A percentile compares a stretch with the other conserved stretches of the same genome.
Evolutionary conservation across 495 filamentous ascomycete species (phyloP).

Genomic region (Peziza echinospora): DNA sequence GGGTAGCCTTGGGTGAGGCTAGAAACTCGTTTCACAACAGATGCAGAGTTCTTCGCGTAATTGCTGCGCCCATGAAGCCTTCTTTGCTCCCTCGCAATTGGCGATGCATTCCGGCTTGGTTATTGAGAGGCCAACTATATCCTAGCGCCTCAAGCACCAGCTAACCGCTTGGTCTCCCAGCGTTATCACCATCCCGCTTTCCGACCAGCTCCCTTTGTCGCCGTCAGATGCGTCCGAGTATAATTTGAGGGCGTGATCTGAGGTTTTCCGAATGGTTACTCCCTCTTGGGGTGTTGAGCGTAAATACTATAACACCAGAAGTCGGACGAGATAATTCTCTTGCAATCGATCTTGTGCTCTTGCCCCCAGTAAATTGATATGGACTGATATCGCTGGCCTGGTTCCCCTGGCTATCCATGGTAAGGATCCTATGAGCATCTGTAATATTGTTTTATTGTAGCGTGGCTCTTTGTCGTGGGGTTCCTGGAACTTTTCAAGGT

Average conservation of each 20-base stretch:
- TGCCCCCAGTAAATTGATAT: neutral
- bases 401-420: neutral
- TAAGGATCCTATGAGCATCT: too few relatives aligned
- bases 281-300: neutral
- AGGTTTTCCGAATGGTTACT: neutral
- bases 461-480: too few relatives aligned
- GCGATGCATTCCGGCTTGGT: neutral
- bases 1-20: too few relatives aligned
- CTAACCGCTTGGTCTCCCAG: neutral
- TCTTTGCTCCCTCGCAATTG: neutral
- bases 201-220: neutral
- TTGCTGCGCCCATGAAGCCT: neutral
- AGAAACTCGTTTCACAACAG: too few relatives aligned
- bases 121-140: neutral
- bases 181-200: neutral
- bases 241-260: neutral
- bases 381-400: neutral
- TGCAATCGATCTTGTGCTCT: neutral
- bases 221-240: neutral
- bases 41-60: neutral
- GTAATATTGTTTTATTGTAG: too few relatives aligned
- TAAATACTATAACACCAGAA: neutral
- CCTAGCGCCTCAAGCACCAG: neutral
- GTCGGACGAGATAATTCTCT: neutral
- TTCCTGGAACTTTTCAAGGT: too few relatives aligned